phyloP scores from a whole-genome alignment of 768 basidiomycete genomes.

The Amyloporia xantha region DNA sequence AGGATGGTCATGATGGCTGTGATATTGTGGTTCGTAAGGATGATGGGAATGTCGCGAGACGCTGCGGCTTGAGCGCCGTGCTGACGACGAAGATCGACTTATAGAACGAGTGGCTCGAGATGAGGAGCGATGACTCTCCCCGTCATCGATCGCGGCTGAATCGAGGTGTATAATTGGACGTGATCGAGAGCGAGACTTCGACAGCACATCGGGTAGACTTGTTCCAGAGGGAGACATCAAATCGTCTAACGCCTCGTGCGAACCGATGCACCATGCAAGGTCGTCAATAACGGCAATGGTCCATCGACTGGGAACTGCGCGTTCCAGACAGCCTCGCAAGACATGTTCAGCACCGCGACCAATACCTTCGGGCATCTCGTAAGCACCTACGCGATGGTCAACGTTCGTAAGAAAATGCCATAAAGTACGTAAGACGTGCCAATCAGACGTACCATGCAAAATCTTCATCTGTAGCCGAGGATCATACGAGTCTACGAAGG shows the following conservation, averaged over 20 bases:
- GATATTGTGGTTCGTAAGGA: slow-evolving; percentile 22
- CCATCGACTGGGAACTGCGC: slow-evolving; percentile 60
- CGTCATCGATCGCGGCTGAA: not conserved
- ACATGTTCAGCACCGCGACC: slow-evolving; percentile 61
- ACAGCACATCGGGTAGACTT: slow-evolving; percentile 26
- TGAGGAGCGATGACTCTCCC: slow-evolving; percentile 34
- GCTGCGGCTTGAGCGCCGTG: slow-evolving; percentile 34
- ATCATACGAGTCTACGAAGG: slow-evolving; percentile 87
- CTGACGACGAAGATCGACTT: slow-evolving; percentile 32
- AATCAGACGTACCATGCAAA: slow-evolving; percentile 52
- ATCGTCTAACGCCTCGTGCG: slow-evolving; percentile 43
- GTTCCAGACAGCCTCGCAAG: slow-evolving; percentile 74
- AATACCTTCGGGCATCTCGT: slow-evolving; percentile 48
- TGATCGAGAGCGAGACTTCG: slow-evolving; percentile 5
- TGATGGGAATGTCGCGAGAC: slow-evolving; percentile 29
- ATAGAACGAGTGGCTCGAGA: slow-evolving; percentile 42
- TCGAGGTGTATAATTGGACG: not conserved
- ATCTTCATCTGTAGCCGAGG: slow-evolving; percentile 91
- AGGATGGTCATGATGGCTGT: slow-evolving; percentile 16
- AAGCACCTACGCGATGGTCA: slow-evolving; percentile 53
- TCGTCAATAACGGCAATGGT: slow-evolving; percentile 76
- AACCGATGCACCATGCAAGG: slow-evolving; percentile 75
- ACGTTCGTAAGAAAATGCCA: slow-evolving; percentile 7
- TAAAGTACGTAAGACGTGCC: not conserved
- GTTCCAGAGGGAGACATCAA: slow-evolving; percentile 35